Evolutionary conservation across 78 protist genomes (phyloP).

Genomic region (Salpingoeca rosetta): DNA sequence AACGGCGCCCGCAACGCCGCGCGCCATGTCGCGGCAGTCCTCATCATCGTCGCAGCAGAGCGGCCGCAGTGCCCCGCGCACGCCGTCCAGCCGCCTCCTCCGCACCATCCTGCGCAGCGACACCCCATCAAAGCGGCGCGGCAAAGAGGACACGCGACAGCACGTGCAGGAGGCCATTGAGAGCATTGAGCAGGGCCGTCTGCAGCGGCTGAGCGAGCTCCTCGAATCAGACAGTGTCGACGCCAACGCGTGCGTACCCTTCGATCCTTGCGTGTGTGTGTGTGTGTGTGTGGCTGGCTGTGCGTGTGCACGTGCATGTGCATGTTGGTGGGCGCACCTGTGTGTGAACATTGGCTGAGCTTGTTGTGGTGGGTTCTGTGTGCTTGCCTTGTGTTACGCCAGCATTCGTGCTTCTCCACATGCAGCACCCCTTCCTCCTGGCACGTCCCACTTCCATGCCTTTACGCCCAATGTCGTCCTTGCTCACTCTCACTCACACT

Average conservation of each 20-base stretch:
- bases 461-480: no score
- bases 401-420: no score
- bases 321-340: no score
- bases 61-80: background rate
- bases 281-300: no score
- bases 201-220: background rate
- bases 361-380: no score
- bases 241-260: background rate
- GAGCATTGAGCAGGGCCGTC: background rate
- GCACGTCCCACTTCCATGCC: no score
- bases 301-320: no score
- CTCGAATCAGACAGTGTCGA: background rate
- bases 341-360: no score
- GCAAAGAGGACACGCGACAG: background rate
- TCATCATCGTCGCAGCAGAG: background rate
- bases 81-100: background rate
- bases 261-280: no score
- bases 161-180: background rate
- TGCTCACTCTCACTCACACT: no score
- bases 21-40: background rate
- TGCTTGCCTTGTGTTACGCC: no score
- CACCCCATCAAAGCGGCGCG: background rate
- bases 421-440: no score
- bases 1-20: background rate
- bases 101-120: background rate